Percentiles rank a stretch among this genome's conserved stretches.
These are phyloP conservation scores for Fusarium robinianum DNA, from an alignment of 2,329 filamentous ascomycete species.

Conservation along the genomic window DNA sequence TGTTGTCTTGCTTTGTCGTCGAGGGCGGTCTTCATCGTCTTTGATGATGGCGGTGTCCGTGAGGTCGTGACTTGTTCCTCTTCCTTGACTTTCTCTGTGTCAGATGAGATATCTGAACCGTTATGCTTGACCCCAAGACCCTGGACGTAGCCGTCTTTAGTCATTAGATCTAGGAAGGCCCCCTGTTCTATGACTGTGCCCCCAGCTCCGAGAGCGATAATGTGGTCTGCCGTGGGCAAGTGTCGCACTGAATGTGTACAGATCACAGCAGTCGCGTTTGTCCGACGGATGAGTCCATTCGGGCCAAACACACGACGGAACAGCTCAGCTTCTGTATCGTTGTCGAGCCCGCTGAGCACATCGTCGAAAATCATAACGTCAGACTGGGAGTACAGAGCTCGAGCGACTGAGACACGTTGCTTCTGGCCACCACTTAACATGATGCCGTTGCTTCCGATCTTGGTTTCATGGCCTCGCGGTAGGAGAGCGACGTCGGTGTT, in stretches of 20 bases:
- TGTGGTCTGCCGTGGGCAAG: constrained; percentile 48
- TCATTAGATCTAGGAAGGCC: constrained; percentile 31
- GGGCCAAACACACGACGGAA: constrained; percentile 50
- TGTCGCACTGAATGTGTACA: constrained; percentile 41
- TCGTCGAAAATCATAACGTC: constrained; percentile 53
- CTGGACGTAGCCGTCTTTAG: constrained; percentile 45
- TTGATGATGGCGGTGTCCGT: background rate
- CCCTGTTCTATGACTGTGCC: constrained; percentile 51
- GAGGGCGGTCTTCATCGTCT: background rate
- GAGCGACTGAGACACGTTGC: constrained; percentile 46
- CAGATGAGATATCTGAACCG: constrained; percentile 3
- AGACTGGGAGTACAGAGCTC: constrained; percentile 49
- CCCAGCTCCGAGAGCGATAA: constrained; percentile 50
- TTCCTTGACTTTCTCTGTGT: background rate
- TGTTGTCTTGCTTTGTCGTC: constrained; percentile 37
- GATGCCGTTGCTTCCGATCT: constrained; percentile 48
- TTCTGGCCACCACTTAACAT: constrained; percentile 49
- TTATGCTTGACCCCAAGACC: constrained; percentile 42
- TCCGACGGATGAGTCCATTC: constrained; percentile 45
- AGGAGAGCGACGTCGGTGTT: constrained; percentile 39
- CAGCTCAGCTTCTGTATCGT: constrained; percentile 49
- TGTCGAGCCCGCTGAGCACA: constrained; percentile 49
- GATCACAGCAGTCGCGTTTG: constrained; percentile 49
- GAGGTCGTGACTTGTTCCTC: background rate
- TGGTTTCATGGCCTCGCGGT: constrained; percentile 43